Conservation (phyloP, 306 rosid genomes). For the Sphenostylis stenocarpa region DNA sequence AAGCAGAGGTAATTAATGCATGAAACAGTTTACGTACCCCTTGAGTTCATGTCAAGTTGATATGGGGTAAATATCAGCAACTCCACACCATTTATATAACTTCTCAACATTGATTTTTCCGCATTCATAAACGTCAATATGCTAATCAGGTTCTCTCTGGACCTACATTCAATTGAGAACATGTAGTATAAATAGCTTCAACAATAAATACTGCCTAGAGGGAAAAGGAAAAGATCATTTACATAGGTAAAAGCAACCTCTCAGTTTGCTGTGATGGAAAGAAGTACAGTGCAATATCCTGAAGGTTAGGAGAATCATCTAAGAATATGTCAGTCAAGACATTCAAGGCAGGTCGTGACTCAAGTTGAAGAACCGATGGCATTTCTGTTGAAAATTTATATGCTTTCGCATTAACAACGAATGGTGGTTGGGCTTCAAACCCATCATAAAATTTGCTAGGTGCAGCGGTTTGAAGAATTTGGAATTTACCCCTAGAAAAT, state of each 20-base stretch:
- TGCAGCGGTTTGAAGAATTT: slow-evolving; percentile 33
- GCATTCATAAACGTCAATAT: slow-evolving; percentile 57
- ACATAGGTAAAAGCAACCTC: slow-evolving; percentile 49
- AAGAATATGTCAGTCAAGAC: slow-evolving; percentile 50
- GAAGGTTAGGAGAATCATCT: slow-evolving; percentile 48
- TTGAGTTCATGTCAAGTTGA: slow-evolving; percentile 47
- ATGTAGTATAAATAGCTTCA: slow-evolving; percentile 3
- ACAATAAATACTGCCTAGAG: not conserved
- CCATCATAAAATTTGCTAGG: slow-evolving; percentile 37
- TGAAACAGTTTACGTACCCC: slow-evolving; percentile 46
- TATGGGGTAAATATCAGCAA: slow-evolving; percentile 62
- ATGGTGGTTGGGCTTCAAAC: slow-evolving; percentile 69
- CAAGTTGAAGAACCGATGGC: slow-evolving; percentile 57
- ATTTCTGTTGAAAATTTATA: slow-evolving; percentile 41
- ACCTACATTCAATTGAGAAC: slow-evolving; percentile 50
- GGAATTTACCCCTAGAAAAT: slow-evolving; percentile 65
- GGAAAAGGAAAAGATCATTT: not conserved
- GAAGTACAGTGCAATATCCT: slow-evolving; percentile 71
- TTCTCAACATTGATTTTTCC: slow-evolving; percentile 49
- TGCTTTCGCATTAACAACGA: slow-evolving; percentile 48
- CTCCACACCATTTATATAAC: slow-evolving; percentile 54
- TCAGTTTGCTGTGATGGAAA: slow-evolving; percentile 46
- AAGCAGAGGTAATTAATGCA: not conserved
- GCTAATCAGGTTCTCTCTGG: slow-evolving; percentile 27
- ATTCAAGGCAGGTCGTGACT: slow-evolving; percentile 41